Evolutionary conservation across 148 eudicot genomes (phyloP), one percentile per base, ranked within the genome.

Genomic region (Camellia lanceoleosa): DNA sequence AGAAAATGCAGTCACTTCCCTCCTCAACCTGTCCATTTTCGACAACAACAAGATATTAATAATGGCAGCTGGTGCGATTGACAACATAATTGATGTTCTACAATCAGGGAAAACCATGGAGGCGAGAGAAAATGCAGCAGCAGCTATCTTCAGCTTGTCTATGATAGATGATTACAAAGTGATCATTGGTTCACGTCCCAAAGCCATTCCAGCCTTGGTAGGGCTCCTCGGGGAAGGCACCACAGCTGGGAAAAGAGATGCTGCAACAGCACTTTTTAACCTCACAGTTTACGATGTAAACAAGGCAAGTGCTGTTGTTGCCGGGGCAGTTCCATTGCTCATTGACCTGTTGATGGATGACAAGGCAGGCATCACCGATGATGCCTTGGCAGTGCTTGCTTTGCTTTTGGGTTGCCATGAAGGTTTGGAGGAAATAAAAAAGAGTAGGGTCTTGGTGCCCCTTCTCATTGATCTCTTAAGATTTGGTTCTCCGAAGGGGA

Each of bases 51-150:
- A 87, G 83, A 70, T 71, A 9, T 30, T 85, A 61, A 90, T 92
- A 44, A 84, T 90, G 87, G 81, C 85, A 19, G 86, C 89, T 43
- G 91, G 87, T 6, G 90, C 91, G 54, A 72, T 91, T 18, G 87
- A 83, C 46, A 82, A 69, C 61, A 76, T 88, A 73, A 68, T 84
- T 1, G 56, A 56, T 23, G 89, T 88, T 63, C 82, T 91, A 4
- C 78, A 82, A 49, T 75, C 71, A 13, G 95, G 95, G 55, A 86
- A 82, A 52, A 88, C 91, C 2, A 86, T 79, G 86, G 88, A 88
- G 77, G 89, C 95, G 4, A 83, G 84, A 65, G 95, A 86, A 84
- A 92, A 90, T 60, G 90, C 95, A 55, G 95, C 95, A 46, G 93
- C 95, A 6, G 76, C 88, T 38, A 79, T 92, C 8, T 88, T 85